Conservation (phyloP, 371 early-diverging fungal species). For the Mortierella sp. region DNA sequence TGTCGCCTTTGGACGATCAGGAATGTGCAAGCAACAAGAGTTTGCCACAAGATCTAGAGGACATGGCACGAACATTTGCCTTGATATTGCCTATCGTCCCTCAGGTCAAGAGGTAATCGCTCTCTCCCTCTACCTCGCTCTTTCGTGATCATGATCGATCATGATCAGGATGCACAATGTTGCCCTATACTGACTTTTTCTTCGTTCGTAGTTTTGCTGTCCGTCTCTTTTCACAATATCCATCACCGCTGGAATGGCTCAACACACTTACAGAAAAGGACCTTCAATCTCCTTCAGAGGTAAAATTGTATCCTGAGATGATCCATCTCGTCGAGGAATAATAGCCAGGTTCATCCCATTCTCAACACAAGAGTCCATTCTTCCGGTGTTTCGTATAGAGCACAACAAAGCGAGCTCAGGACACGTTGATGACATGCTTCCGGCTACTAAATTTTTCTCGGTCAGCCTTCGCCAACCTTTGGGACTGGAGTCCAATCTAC, state of each 20-base stretch:
- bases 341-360: no score
- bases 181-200: no score
- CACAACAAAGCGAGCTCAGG: constrained; percentile 55
- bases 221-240: constrained; percentile 64
- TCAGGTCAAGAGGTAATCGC: constrained; percentile 73
- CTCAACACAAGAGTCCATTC: no score
- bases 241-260: constrained; percentile 65
- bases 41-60: constrained; percentile 43
- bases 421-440: constrained; percentile 67
- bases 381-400: constrained; percentile 1
- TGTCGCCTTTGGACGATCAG: constrained; percentile 53
- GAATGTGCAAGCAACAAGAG: constrained; percentile 53
- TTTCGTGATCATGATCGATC: no score
- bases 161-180: no score
- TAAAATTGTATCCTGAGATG: constrained; percentile 1
- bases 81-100: constrained; percentile 76
- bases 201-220: constrained; percentile 64
- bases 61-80: constrained; percentile 71
- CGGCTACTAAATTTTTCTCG: constrained; percentile 67
- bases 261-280: constrained; percentile 53
- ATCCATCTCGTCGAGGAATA: no score
- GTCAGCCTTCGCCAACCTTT: constrained; percentile 65
- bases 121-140: no score
- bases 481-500: constrained; percentile 76
- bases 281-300: constrained; percentile 29